phyloP scores from a whole-genome alignment of 2,329 filamentous ascomycete genomes.

The Apiospora arundinis region DNA sequence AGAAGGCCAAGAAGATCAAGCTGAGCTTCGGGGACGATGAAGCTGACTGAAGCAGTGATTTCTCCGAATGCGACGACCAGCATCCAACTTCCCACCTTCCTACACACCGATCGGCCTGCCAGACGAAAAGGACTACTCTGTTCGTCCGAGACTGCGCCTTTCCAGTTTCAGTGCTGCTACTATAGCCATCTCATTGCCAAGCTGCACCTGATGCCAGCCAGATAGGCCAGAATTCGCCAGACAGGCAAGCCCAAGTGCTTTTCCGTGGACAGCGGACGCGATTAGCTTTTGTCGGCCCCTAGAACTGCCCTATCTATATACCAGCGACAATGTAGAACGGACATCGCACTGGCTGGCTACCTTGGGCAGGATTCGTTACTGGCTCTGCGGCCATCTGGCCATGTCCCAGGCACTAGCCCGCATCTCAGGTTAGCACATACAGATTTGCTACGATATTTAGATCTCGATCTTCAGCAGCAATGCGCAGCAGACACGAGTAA shows the following conservation, averaged over 20 bases:
- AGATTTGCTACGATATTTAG: not conserved
- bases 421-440: no score
- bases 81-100: not conserved
- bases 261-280: not conserved
- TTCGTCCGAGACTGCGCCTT: not conserved
- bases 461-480: not conserved
- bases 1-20: conserved; percentile 68
- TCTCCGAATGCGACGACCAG: not conserved
- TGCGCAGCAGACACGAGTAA: not conserved
- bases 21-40: conserved; percentile 71
- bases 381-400: not conserved
- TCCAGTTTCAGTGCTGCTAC: not conserved
- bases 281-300: not conserved
- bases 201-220: not conserved
- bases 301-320: not conserved
- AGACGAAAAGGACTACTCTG: not conserved
- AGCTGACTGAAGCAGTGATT: conserved; percentile 31
- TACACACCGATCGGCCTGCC: not conserved
- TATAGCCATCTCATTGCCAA: not conserved
- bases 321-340: not conserved
- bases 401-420: not conserved
- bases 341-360: no score
- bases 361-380: not conserved
- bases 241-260: not conserved
- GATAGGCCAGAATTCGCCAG: not conserved